Evolutionary conservation across 495 filamentous ascomycete genomes (phyloP).

Genomic region (Annulohypoxylon moriforme): DNA sequence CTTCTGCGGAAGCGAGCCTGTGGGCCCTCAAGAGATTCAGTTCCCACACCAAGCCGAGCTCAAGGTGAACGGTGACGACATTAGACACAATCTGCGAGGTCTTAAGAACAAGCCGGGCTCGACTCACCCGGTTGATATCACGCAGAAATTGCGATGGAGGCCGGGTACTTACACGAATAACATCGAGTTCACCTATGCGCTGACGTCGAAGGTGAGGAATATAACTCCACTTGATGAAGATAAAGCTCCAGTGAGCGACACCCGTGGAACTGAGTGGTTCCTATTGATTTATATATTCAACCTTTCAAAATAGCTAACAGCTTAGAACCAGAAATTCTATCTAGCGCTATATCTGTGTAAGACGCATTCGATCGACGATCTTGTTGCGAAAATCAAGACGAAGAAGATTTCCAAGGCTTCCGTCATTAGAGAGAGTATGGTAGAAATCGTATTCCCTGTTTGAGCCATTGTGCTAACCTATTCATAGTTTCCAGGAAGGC

Average conservation of each 20-base stretch:
- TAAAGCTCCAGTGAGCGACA: slow-evolving; percentile 41
- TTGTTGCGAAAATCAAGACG: slow-evolving; percentile 73
- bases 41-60: slow-evolving; percentile 94
- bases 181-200: slow-evolving; percentile 88
- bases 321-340: slow-evolving; percentile 74
- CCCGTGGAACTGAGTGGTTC: slow-evolving; percentile 19
- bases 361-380: slow-evolving; percentile 73
- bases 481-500: slow-evolving; percentile 79
- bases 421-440: slow-evolving; percentile 83
- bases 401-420: slow-evolving; percentile 82
- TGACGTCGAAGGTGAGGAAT: slow-evolving; percentile 78
- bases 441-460: background rate
- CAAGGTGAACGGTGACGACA: slow-evolving; percentile 85
- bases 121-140: slow-evolving; percentile 92
- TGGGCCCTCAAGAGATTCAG: slow-evolving; percentile 75
- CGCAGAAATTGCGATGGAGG: slow-evolving; percentile 75
- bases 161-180: slow-evolving; percentile 74
- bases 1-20: slow-evolving; percentile 75
- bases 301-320: slow-evolving; percentile 42
- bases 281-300: slow-evolving; percentile 6
- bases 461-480: slow-evolving; percentile 35
- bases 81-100: slow-evolving; percentile 89
- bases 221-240: slow-evolving; percentile 18
- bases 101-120: slow-evolving; percentile 96
- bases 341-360: slow-evolving; percentile 79